Conservation (phyloP, 176 grass and related monocot genomes). For the Lolium perenne region DNA sequence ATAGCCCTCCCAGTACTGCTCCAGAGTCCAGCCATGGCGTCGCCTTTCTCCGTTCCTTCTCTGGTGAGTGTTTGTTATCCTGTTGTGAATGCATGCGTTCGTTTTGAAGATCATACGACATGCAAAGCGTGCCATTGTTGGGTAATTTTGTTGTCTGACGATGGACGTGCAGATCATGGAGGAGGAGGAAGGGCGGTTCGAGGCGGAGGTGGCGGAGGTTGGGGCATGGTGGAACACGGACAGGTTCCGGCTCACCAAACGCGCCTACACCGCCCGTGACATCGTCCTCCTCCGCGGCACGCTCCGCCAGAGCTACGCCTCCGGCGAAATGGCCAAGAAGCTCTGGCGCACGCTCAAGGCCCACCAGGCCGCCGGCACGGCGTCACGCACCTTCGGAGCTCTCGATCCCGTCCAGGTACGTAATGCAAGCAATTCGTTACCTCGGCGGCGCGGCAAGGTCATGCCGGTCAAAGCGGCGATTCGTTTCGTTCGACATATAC, state of each 20-base stretch:
- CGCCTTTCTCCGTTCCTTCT: conserved; percentile 70
- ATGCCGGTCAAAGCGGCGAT: background rate
- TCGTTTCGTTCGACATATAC: background rate
- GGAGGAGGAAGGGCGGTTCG: conserved; percentile 95
- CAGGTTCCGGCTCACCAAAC: conserved; percentile 80
- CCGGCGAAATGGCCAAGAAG: conserved; percentile 79
- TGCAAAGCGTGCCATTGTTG: background rate
- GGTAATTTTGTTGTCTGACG: background rate
- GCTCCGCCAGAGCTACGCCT: conserved; percentile 88
- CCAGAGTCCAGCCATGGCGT: conserved; percentile 51
- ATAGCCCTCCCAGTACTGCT: background rate
- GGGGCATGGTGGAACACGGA: conserved; percentile 84
- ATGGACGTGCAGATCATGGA: conserved; percentile 68
- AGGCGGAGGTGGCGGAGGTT: conserved; percentile 79
- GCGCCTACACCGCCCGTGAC: conserved; percentile 72
- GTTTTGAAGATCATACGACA: background rate
- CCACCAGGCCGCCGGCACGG: conserved; percentile 81
- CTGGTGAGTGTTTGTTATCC: conserved; percentile 51
- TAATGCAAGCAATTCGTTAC: no score
- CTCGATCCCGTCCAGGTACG: conserved; percentile 81
- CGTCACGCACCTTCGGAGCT: conserved; percentile 85
- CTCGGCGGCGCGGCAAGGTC: background rate
- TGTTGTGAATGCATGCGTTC: background rate
- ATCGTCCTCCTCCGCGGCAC: conserved; percentile 88
- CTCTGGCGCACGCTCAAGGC: conserved; percentile 79